Percentiles rank a stretch among this genome's conserved stretches.
These are phyloP conservation scores for Pseudonectria buxi DNA, from an alignment of 2,329 filamentous ascomycete genomes.

Conservation along the genomic window DNA sequence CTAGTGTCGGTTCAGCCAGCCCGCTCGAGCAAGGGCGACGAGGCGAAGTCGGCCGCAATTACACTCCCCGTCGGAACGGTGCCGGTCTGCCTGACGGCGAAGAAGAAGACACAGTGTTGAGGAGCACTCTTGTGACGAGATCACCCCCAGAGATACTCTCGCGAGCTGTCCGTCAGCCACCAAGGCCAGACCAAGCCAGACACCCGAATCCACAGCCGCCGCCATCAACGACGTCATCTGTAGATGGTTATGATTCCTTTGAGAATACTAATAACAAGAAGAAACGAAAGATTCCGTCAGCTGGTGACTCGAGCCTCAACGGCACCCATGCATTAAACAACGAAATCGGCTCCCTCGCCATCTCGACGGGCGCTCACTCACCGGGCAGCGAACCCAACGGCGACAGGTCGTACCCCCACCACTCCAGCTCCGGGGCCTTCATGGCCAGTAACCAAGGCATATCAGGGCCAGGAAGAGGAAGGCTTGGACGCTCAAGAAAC, in stretches of 20 bases:
- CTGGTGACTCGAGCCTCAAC: slow-evolving; percentile 57
- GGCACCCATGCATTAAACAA: slow-evolving; percentile 31
- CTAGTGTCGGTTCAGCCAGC: slow-evolving; percentile 13
- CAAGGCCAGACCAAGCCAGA: slow-evolving; percentile 39
- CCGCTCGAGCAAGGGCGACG: slow-evolving; percentile 17
- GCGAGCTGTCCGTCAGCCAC: slow-evolving; percentile 35
- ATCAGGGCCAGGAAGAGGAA: slow-evolving; percentile 77
- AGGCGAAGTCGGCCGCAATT: slow-evolving; percentile 17
- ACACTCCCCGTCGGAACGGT: slow-evolving; percentile 21
- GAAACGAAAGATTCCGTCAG: slow-evolving; percentile 94
- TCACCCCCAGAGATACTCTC: slow-evolving; percentile 40
- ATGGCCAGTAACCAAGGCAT: slow-evolving; percentile 52
- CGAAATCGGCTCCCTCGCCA: slow-evolving; percentile 35
- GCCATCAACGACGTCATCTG: slow-evolving; percentile 61
- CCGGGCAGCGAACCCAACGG: slow-evolving; percentile 25
- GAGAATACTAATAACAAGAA: slow-evolving; percentile 99
- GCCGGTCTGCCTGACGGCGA: slow-evolving; percentile 53
- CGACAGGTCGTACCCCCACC: slow-evolving; percentile 17
- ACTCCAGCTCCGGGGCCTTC: slow-evolving; percentile 40
- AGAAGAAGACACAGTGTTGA: slow-evolving; percentile 45
- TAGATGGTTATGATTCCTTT: slow-evolving; percentile 91
- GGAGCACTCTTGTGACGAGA: slow-evolving; percentile 37
- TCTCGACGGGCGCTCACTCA: slow-evolving; percentile 16
- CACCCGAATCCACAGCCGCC: slow-evolving; percentile 48
- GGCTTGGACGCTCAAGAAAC: slow-evolving; percentile 63